Conservation (phyloP, 768 basidiomycete species). For the Podaxis mareebaensis region DNA sequence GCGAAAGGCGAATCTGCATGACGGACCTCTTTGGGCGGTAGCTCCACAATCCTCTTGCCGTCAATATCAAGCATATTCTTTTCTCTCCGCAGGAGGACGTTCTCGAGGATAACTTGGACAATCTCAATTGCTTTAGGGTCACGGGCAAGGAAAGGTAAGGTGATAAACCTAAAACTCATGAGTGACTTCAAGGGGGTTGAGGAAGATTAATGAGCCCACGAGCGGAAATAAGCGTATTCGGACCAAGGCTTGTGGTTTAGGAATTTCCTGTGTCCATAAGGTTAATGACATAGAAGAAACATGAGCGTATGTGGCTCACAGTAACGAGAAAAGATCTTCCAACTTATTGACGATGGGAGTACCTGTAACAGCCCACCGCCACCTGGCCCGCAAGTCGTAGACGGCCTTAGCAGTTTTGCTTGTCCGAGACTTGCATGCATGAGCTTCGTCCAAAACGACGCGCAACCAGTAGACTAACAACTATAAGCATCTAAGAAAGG, state of each 20-base stretch:
- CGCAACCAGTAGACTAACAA: slow-evolving; percentile 74
- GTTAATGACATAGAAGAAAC: not conserved
- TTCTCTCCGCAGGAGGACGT: slow-evolving; percentile 83
- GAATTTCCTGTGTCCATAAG: slow-evolving; percentile 58
- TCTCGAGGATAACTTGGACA: slow-evolving; percentile 92
- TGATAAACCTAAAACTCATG: slow-evolving; percentile 67
- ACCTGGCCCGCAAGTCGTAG: slow-evolving; percentile 75
- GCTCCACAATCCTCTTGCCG: slow-evolving; percentile 84
- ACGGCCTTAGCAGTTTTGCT: slow-evolving; percentile 90
- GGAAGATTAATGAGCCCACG: slow-evolving; percentile 45
- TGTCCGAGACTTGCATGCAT: slow-evolving; percentile 87
- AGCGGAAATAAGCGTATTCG: slow-evolving; percentile 85
- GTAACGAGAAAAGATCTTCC: slow-evolving; percentile 86
- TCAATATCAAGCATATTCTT: slow-evolving; percentile 89
- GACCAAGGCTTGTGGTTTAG: slow-evolving; percentile 81
- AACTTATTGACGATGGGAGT: slow-evolving; percentile 95
- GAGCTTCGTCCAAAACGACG: slow-evolving; percentile 90
- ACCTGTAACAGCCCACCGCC: slow-evolving; percentile 92
- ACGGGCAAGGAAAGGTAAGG: slow-evolving; percentile 85
- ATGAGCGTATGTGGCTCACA: slow-evolving; percentile 39
- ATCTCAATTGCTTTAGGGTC: slow-evolving; percentile 94
- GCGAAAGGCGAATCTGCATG: not conserved
- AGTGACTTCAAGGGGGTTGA: not conserved
- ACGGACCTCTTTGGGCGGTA: slow-evolving; percentile 80
- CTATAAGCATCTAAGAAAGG: slow-evolving; percentile 10